Evolutionary conservation across 2,329 filamentous ascomycete species (phyloP).

Genomic region (Pseudogymnoascus sp.): DNA sequence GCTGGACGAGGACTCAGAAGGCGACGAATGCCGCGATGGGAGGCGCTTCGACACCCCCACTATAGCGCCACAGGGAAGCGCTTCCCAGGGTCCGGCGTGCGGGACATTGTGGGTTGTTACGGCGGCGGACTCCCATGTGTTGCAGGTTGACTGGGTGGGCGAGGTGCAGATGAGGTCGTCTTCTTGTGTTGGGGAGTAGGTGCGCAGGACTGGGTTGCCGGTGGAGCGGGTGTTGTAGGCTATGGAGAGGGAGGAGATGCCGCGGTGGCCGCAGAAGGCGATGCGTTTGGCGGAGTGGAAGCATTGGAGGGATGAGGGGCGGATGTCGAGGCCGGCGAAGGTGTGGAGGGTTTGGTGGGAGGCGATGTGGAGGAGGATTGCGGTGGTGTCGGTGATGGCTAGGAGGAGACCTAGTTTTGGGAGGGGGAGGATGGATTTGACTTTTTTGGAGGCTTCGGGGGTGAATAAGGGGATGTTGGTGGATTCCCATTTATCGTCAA

Average conservation of each 20-base stretch:
- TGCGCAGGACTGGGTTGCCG: constrained; percentile 57
- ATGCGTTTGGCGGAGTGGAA: constrained; percentile 46
- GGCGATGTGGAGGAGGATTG: constrained; percentile 54
- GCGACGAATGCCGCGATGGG: constrained; percentile 20
- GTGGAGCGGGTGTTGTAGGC: constrained; percentile 49
- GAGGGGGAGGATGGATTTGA: constrained; percentile 51
- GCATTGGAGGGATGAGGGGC: constrained; percentile 51
- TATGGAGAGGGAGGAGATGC: constrained; percentile 55
- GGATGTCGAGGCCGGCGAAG: constrained; percentile 51
- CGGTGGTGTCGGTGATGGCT: constrained; percentile 47
- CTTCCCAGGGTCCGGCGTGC: constrained; percentile 60
- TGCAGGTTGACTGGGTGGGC: constrained; percentile 38
- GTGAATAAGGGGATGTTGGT: constrained; percentile 32
- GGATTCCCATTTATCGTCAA: constrained; percentile 42
- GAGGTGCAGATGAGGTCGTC: constrained; percentile 51
- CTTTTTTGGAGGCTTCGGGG: constrained; percentile 34
- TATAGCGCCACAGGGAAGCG: constrained; percentile 51
- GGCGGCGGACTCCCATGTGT: constrained; percentile 43
- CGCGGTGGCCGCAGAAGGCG: constrained; percentile 46
- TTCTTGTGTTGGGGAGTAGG: constrained; percentile 47
- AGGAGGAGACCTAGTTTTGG: constrained; percentile 53
- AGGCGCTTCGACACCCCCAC: constrained; percentile 52
- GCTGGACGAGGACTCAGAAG: constrained; percentile 13
- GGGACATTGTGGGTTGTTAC: constrained; percentile 46
- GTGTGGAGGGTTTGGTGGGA: constrained; percentile 51